Evolutionary conservation across 257 asterid species (phyloP).

Genomic region (Voacanga thouarsii): DNA sequence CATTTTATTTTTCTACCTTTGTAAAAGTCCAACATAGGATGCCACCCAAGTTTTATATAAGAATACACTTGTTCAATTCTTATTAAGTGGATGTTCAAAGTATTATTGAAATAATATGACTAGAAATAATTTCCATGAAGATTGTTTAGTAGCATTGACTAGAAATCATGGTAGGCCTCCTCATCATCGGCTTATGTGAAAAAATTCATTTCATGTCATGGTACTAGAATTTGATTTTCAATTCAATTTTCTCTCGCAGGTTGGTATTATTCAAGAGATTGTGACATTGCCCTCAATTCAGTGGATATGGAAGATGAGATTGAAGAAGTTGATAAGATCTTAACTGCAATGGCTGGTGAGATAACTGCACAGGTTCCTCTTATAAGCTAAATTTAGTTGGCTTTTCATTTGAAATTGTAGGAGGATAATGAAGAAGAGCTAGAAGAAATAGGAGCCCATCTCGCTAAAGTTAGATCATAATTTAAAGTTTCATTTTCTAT

Average conservation of each 20-base stretch:
- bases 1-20: background rate
- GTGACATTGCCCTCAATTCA: constrained; percentile 75
- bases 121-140: background rate
- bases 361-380: constrained; percentile 76
- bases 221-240: background rate
- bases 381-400: background rate
- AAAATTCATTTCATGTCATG: background rate
- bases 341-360: constrained; percentile 92
- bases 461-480: constrained; percentile 85
- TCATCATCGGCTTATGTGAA: background rate
- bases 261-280: constrained; percentile 92
- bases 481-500: background rate
- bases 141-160: background rate
- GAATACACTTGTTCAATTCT: background rate
- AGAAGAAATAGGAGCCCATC: constrained; percentile 90
- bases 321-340: constrained; percentile 88
- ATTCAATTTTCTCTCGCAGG: constrained; percentile 39
- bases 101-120: background rate
- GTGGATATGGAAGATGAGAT: constrained; percentile 97
- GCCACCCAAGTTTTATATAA: background rate
- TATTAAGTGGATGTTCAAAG: background rate
- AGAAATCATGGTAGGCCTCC: background rate
- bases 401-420: constrained; percentile 23
- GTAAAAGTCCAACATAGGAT: background rate
- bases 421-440: constrained; percentile 90